Base-by-base conservation (phyloP, 164 flowering plant genomes). In the Umbellularia californica region DNA sequence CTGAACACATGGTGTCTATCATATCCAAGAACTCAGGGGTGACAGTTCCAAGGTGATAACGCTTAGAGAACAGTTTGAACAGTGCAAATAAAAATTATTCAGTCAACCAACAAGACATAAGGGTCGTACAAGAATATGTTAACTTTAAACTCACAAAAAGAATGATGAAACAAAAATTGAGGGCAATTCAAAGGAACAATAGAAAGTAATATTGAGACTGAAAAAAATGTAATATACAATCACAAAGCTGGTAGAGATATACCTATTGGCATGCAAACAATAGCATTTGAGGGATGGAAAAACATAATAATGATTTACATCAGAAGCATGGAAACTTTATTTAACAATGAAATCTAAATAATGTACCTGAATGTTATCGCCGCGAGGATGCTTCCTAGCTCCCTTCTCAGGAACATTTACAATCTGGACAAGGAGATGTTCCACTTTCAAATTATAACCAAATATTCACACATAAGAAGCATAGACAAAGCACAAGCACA, bases 321-420 rank as follows among this genome's bases (percentile, higher is more conserved):
- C 22, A 27, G 7, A 28, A 30, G 28, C 11, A 27, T 25, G 5
- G n/a, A 13, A 30, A 67, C 15, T 67, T 17, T 9, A 67, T 7
- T n/a, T n/a, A 69, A 23, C 12, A 69, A 69, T 69, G 20, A 55
- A 55, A 23, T n/a, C 27, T 35, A 74, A 11, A 33, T 35, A 7
- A 58, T 6, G 58, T 82, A 92, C 99, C 98, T 94, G 99, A 83
- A 92, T 88, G 77, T 89, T 88, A 76, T 96, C 99, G 68, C 97
- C 98, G 33, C 99, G 91, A 70, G 99, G 97, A 89, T 94, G 97
- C 84, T 96, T 96, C 78, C 98, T 87, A 70, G 97, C 91, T 25
- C 98, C 98, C 78, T 96, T 96, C 86, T 92, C 98, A 68, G 99
- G 99, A 80, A 96, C 98, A 84, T 88, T 96, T 20, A 96, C 95